Evolutionary conservation across 129 eudicot species (phyloP).

Genomic region (Deinandra increscens): DNA sequence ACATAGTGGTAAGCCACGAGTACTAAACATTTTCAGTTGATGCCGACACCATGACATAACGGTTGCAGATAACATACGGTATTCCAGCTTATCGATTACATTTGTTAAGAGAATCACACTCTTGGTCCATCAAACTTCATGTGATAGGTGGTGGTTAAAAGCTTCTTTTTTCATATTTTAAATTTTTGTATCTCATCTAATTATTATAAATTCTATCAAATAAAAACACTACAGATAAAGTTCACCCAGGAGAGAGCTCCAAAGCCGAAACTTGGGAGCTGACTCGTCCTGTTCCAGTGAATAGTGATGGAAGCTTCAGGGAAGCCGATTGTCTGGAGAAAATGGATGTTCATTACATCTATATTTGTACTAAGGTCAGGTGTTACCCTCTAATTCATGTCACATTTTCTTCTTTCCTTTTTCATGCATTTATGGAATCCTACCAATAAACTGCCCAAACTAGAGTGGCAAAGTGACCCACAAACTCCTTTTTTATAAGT

Average conservation of each 20-base stretch:
- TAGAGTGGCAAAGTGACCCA: background rate
- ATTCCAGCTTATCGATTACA: constrained; percentile 66
- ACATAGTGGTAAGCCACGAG: constrained; percentile 6
- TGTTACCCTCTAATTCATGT: background rate
- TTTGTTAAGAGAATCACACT: constrained; percentile 56
- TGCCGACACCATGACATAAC: constrained; percentile 23
- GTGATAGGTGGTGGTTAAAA: constrained; percentile 59
- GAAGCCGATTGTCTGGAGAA: constrained; percentile 49
- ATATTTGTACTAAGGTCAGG: constrained; percentile 78
- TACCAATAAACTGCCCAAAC: background rate
- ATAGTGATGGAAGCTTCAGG: constrained; percentile 45
- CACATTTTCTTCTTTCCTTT: background rate
- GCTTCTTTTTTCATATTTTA: background rate
- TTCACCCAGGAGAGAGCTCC: constrained; percentile 40
- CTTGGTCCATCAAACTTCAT: constrained; percentile 81
- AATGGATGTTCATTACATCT: constrained; percentile 75
- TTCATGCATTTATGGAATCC: background rate
- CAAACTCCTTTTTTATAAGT: background rate
- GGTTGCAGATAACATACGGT: constrained; percentile 81
- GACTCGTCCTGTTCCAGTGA: constrained; percentile 57
- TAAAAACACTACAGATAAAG: constrained; percentile 44
- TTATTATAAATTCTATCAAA: constrained; percentile 1
- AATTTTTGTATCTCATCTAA: background rate
- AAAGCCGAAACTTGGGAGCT: constrained; percentile 46
- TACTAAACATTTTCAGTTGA: constrained; percentile 25